Conservation (phyloP, 108 stramenopile species). For the Stephanodiscus triporus region DNA sequence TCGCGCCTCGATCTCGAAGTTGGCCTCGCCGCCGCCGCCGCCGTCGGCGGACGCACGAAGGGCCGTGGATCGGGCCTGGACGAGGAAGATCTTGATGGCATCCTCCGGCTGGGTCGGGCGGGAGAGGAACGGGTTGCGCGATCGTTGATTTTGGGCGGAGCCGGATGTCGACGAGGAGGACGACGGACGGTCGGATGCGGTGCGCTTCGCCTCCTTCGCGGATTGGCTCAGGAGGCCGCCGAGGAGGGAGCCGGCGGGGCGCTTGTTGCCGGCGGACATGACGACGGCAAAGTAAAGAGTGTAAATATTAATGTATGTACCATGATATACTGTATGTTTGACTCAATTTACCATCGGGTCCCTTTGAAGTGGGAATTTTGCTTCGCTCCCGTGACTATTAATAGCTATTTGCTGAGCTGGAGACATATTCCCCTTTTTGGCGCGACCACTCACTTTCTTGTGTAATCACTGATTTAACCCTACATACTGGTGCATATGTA, state of each 20-base stretch:
- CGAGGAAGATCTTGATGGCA: slow-evolving; percentile 67
- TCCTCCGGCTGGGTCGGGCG: slow-evolving; percentile 71
- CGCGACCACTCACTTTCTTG: too few species aligned
- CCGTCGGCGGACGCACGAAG: slow-evolving; percentile 11
- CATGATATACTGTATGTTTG: too few species aligned
- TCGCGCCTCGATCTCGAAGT: slow-evolving; percentile 76
- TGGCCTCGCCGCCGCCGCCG: slow-evolving; percentile 29
- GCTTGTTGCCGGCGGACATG: slow-evolving; percentile 34
- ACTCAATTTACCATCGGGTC: too few species aligned
- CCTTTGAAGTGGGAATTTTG: too few species aligned
- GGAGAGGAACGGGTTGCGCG: slow-evolving; percentile 61
- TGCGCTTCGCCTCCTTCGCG: slow-evolving; percentile 31
- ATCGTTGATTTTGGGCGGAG: not conserved
- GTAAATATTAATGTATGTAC: too few species aligned
- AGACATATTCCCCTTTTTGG: too few species aligned
- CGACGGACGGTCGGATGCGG: slow-evolving; percentile 23
- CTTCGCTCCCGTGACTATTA: too few species aligned
- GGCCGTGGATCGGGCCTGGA: slow-evolving; percentile 66
- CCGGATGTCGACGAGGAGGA: not conserved
- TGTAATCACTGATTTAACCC: too few species aligned
- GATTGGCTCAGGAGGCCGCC: slow-evolving; percentile 26
- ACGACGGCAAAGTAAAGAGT: too few species aligned
- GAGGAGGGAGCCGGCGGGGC: slow-evolving; percentile 19
- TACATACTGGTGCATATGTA: too few species aligned
- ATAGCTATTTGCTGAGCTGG: too few species aligned